phyloP scores from a whole-genome alignment of 768 basidiomycete species.

The Cystobasidium onofrii region DNA sequence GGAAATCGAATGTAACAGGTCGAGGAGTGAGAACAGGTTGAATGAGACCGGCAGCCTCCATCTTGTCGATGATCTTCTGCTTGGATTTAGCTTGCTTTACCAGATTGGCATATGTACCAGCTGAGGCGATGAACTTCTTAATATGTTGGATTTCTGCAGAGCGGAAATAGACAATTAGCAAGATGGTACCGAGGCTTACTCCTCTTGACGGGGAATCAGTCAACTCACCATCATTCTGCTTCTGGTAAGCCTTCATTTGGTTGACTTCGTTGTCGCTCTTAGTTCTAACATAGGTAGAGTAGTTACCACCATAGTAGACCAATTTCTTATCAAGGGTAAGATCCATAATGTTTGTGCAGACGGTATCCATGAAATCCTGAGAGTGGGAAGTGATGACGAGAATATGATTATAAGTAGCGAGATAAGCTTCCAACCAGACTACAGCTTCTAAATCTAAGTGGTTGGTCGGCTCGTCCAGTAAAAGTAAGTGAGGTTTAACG shows the following conservation, averaged over 20 bases:
- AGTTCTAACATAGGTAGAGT: slow-evolving; percentile 92
- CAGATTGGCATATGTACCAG: slow-evolving; percentile 97
- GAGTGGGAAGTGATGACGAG: slow-evolving; percentile 95
- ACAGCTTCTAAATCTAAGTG: slow-evolving; percentile 35
- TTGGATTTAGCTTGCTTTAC: slow-evolving; percentile 99
- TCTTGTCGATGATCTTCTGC: slow-evolving; percentile 99
- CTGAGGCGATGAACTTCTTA: slow-evolving; percentile 99
- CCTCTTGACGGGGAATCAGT: slow-evolving; percentile 22
- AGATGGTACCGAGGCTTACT: no score
- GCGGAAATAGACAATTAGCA: no score
- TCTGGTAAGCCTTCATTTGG: slow-evolving; percentile 98
- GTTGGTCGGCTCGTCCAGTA: slow-evolving; percentile 68
- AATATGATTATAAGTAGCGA: slow-evolving; percentile 97
- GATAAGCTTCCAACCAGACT: slow-evolving; percentile 96
- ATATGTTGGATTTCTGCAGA: slow-evolving; percentile 61
- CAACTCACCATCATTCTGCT: slow-evolving; percentile 79
- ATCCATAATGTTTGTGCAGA: slow-evolving; percentile 35
- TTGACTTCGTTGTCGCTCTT: slow-evolving; percentile 97
- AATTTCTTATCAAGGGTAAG: slow-evolving; percentile 29
- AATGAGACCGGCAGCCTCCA: slow-evolving; percentile 96
- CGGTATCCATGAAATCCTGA: slow-evolving; percentile 97
- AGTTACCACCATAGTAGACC: slow-evolving; percentile 76
- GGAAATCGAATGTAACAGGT: slow-evolving; percentile 85
- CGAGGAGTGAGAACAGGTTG: slow-evolving; percentile 74
- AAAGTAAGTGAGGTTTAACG: slow-evolving; percentile 86